Conservation (phyloP, 2,329 filamentous ascomycete species). For the Aspergillus sp. region DNA sequence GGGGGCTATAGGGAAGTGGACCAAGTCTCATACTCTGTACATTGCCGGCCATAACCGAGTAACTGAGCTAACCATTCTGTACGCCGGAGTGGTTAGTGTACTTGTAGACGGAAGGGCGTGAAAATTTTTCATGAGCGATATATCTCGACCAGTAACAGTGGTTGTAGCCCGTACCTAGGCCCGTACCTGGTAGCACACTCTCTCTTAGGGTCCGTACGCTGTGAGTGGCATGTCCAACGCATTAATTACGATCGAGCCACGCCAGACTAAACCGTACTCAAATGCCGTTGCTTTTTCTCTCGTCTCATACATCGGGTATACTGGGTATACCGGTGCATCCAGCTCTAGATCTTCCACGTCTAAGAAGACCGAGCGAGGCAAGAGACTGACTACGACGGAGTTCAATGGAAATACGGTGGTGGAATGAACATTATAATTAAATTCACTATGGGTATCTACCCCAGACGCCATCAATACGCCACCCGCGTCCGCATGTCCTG, state of each 20-base stretch:
- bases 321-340: slow-evolving; percentile 24
- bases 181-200: too few species aligned
- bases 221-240: slow-evolving; percentile 29
- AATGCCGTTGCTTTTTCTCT: slow-evolving; percentile 41
- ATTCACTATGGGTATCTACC: slow-evolving; percentile 5
- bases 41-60: too few species aligned
- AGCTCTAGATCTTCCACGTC: slow-evolving; percentile 33
- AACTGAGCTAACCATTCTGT: too few species aligned
- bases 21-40: too few species aligned
- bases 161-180: too few species aligned
- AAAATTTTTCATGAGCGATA: too few species aligned
- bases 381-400: slow-evolving; percentile 32
- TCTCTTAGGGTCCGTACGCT: not conserved
- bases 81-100: too few species aligned
- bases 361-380: slow-evolving; percentile 44
- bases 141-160: too few species aligned
- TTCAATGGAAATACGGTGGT: too few species aligned
- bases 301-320: slow-evolving; percentile 37
- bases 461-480: slow-evolving; percentile 36
- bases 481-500: slow-evolving; percentile 52
- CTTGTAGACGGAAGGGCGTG: too few species aligned
- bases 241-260: slow-evolving; percentile 41
- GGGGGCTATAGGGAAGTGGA: too few species aligned
- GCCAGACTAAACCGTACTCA: slow-evolving; percentile 43
- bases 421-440: too few species aligned